These are phyloP conservation scores for Podospora australis DNA, from an alignment of 495 filamentous ascomycete genomes.

Conservation along the genomic window DNA sequence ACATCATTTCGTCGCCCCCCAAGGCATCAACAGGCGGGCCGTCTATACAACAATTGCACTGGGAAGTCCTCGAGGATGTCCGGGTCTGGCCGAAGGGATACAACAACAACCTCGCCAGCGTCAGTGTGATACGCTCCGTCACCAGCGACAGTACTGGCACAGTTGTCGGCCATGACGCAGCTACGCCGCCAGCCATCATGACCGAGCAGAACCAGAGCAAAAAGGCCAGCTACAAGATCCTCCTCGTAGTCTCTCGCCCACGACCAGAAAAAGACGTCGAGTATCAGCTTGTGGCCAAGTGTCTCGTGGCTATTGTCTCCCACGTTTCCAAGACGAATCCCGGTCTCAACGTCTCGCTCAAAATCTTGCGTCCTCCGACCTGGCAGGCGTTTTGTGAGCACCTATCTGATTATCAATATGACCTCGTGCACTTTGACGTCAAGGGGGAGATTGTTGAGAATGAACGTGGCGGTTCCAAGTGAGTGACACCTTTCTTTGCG, in stretches of 20 bases:
- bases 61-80: background rate
- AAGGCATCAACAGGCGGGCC: background rate
- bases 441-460: background rate
- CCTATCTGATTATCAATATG: background rate
- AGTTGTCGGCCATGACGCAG: too few relatives aligned
- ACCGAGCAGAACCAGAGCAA: too few relatives aligned
- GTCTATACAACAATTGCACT: background rate
- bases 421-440: constrained; percentile 2
- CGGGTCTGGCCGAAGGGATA: background rate
- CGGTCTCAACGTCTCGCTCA: background rate
- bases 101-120: too few relatives aligned
- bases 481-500: too few relatives aligned
- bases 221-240: background rate
- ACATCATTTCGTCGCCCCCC: background rate
- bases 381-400: constrained; percentile 1
- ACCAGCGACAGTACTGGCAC: too few relatives aligned
- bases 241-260: constrained; percentile 1
- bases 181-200: too few relatives aligned
- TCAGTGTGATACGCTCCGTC: too few relatives aligned
- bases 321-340: background rate
- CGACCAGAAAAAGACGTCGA: background rate
- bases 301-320: background rate
- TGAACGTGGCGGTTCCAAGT: too few relatives aligned
- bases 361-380: background rate
- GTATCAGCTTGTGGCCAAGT: constrained; percentile 4